These are phyloP conservation scores for Arthroderma sp. DNA, from an alignment of 2,329 filamentous ascomycete genomes.

Conservation along the genomic window DNA sequence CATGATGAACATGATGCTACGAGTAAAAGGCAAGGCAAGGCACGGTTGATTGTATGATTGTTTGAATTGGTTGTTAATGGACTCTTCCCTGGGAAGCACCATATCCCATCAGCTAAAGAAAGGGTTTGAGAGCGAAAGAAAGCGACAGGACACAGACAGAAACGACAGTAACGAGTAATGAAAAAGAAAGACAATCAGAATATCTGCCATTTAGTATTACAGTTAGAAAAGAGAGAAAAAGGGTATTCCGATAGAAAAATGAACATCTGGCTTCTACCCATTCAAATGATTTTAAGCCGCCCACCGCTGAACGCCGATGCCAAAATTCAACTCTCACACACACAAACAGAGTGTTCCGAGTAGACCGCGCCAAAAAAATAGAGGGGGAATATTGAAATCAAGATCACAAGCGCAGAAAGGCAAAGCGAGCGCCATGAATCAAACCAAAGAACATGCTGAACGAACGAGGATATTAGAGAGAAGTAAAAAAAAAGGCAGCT, in stretches of 20 bases:
- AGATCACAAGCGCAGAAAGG: neutral
- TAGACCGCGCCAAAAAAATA: neutral
- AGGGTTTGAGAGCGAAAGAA: too few relatives aligned
- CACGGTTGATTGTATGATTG: too few relatives aligned
- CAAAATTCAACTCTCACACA: neutral
- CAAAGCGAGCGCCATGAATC: neutral
- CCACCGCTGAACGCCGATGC: neutral
- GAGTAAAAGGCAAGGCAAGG: too few relatives aligned
- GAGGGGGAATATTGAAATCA: neutral
- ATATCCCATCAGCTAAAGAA: too few relatives aligned
- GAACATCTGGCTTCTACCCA: neutral
- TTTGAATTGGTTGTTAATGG: too few relatives aligned
- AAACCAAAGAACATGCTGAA: too few relatives aligned
- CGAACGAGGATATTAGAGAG: conserved; percentile 1
- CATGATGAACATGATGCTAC: too few relatives aligned
- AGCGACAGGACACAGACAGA: too few relatives aligned
- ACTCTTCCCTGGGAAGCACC: too few relatives aligned
- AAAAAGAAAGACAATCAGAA: too few relatives aligned
- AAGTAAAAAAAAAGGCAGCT: conserved; percentile 6
- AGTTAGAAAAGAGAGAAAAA: neutral
- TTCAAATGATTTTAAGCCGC: neutral
- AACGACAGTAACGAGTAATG: too few relatives aligned
- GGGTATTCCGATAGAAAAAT: neutral
- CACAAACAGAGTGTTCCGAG: neutral
- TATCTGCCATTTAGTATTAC: neutral